phyloP scores from a whole-genome alignment of 2,329 filamentous ascomycete genomes.

The Tolypocladium inflatum region DNA sequence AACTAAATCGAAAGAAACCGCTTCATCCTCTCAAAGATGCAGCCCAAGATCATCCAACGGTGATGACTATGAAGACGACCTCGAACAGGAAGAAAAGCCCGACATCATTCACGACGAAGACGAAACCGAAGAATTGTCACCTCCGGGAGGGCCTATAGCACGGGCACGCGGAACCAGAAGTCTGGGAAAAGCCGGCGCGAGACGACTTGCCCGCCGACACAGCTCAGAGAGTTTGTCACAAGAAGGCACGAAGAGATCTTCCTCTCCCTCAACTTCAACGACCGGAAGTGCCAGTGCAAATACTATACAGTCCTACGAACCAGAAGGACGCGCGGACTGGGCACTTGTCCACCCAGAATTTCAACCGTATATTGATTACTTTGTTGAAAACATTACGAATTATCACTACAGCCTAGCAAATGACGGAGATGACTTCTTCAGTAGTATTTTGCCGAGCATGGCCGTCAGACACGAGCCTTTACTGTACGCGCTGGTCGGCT shows the following conservation, averaged over 20 bases:
- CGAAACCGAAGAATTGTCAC: constrained; percentile 28
- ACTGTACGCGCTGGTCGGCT: constrained; percentile 78
- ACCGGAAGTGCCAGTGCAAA: constrained; percentile 20
- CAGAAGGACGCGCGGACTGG: constrained; percentile 34
- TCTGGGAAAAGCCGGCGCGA: constrained; percentile 26
- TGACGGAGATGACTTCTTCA: constrained; percentile 65
- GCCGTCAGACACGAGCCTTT: constrained; percentile 70
- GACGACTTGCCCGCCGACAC: constrained; percentile 28
- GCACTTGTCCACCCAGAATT: constrained; percentile 57
- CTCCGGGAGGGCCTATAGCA: constrained; percentile 8
- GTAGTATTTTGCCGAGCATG: constrained; percentile 57
- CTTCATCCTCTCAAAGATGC: constrained; percentile 25
- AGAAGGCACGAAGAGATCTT: constrained; percentile 40
- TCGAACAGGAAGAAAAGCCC: constrained; percentile 32
- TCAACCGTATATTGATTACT: constrained; percentile 71
- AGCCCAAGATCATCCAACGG: constrained; percentile 47
- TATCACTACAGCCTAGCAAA: constrained; percentile 75
- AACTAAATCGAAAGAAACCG: constrained; percentile 26
- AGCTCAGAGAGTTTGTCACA: constrained; percentile 45
- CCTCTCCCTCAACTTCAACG: constrained; percentile 39
- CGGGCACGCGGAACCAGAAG: constrained; percentile 18
- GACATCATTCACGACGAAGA: constrained; percentile 48
- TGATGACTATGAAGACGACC: constrained; percentile 29
- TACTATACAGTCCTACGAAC: constrained; percentile 15
- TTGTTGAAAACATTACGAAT: constrained; percentile 64